Evolutionary conservation across 768 basidiomycete species (phyloP).

Genomic region (Cyathus striatus): DNA sequence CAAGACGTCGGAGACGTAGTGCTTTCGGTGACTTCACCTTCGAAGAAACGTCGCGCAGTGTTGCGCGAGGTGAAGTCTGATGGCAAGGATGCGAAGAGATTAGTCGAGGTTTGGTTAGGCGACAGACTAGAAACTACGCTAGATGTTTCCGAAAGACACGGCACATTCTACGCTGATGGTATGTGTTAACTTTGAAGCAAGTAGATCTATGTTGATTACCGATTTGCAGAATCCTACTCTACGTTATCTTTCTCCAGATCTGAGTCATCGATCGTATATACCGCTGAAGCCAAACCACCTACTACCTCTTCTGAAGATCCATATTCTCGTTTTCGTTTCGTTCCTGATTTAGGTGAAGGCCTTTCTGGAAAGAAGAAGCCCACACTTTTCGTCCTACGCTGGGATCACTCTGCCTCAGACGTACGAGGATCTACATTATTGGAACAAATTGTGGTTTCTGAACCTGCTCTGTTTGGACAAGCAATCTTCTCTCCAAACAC

Average conservation of each 20-base stretch:
- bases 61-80: slow-evolving; percentile 32
- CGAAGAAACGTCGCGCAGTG: slow-evolving; percentile 34
- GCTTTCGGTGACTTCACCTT: slow-evolving; percentile 37
- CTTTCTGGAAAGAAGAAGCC: slow-evolving; percentile 49
- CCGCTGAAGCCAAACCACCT: slow-evolving; percentile 47
- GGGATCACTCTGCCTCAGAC: slow-evolving; percentile 20
- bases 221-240: slow-evolving; percentile 40
- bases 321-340: slow-evolving; percentile 46
- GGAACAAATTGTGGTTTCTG: slow-evolving; percentile 4
- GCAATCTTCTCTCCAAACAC: slow-evolving; percentile 41
- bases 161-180: slow-evolving; percentile 63
- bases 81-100: slow-evolving; percentile 37
- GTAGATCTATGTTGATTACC: not conserved
- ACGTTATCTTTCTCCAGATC: slow-evolving; percentile 50
- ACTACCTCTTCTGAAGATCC: slow-evolving; percentile 22
- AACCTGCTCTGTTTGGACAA: slow-evolving; percentile 45
- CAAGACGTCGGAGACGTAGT: slow-evolving; percentile 35
- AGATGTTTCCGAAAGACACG: slow-evolving; percentile 56
- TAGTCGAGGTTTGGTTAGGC: slow-evolving; percentile 56
- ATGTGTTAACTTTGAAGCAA: slow-evolving; percentile 1
- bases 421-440: not conserved
- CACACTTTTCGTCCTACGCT: slow-evolving; percentile 48
- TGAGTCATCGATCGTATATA: slow-evolving; percentile 50
- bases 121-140: slow-evolving; percentile 36
- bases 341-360: slow-evolving; percentile 61